Evolutionary conservation across 345 rosid genomes (phyloP).

Genomic region (Rhizophora apiculata): DNA sequence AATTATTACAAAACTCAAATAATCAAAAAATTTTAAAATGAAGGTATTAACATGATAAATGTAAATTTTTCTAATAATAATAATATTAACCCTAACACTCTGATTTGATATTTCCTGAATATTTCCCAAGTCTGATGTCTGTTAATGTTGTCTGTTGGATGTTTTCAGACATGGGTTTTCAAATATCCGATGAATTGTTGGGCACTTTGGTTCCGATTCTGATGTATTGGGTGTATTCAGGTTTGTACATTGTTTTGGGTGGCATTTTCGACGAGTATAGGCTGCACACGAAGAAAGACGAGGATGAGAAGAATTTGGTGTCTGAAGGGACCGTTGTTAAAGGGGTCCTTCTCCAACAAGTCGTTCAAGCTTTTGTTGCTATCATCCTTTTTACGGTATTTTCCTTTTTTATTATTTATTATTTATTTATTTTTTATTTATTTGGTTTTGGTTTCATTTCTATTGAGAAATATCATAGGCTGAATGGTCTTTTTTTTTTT

Average conservation of each 20-base stretch:
- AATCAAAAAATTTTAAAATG: no score
- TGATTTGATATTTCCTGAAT: no score
- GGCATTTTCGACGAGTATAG: constrained; percentile 50
- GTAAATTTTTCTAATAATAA: no score
- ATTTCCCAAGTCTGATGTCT: no score
- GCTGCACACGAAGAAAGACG: constrained; percentile 73
- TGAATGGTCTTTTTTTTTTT: no score
- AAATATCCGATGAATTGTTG: constrained; percentile 64
- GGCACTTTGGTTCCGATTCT: constrained; percentile 73
- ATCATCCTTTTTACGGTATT: constrained; percentile 64
- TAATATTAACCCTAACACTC: no score
- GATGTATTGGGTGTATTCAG: constrained; percentile 83
- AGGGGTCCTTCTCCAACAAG: constrained; percentile 84
- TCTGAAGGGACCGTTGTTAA: constrained; percentile 62
- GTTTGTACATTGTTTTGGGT: constrained; percentile 54
- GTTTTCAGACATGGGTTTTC: constrained; percentile 44
- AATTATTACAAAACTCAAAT: no score
- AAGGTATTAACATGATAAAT: no score
- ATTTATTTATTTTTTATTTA: no score
- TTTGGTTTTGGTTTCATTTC: background rate
- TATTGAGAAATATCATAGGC: background rate
- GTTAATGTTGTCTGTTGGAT: background rate
- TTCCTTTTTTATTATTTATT: background rate
- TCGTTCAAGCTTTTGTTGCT: constrained; percentile 72
- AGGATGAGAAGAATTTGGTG: constrained; percentile 74